Base-by-base conservation (phyloP, 345 rosid genomes). In the Citrus mangshanensis region DNA sequence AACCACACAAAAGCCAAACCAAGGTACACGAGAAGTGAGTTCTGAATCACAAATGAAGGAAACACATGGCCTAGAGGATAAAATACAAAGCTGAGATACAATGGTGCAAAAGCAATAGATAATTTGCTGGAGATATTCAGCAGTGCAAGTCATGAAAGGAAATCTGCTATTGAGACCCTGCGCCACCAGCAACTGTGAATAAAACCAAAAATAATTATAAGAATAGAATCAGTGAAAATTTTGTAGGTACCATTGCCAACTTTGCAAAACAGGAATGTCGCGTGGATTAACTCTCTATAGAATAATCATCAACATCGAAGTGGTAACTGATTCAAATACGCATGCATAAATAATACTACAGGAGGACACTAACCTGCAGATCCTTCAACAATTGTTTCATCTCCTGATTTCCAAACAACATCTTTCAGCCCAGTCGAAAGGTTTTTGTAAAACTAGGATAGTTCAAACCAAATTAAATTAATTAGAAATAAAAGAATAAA, bases 401-500 rank as follows among this genome's bases (percentile, higher is more conserved):
- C 92, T 28, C 81, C 85, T 70, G 97, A 77, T 81, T 86, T 92
- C 99, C 99, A 96, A n/a, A 96, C 99, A 62, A 96, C 86, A 74
- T 96, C 99, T 83, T 94, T 94, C 75, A 96, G 88, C 63, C 98
- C 99, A 46, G 91, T 86, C 22, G 97, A 88, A 60, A 96, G 93
- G 82, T 68, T 89, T 85, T 91, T 91, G 90, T 93, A 96, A 80
- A 96, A 96, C 99, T 96, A 30, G 78, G 75, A 35, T 68, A 62
- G 34, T 13, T 68, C 73, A 77, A 25, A 74, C 9, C 55, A 54
- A 66, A 65, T 58, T 76, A 25, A 27, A 68, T 5, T 60, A 72
- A 58, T 65, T 13, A 64, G 40, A 49, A 49, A 46, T 7, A 10
- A 51, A 46, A 19, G 7, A 35, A 35, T 35, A 35, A 54, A 54